Conservation (phyloP, 1,284 basidiomycete species). For the Xanthoconium separans region DNA sequence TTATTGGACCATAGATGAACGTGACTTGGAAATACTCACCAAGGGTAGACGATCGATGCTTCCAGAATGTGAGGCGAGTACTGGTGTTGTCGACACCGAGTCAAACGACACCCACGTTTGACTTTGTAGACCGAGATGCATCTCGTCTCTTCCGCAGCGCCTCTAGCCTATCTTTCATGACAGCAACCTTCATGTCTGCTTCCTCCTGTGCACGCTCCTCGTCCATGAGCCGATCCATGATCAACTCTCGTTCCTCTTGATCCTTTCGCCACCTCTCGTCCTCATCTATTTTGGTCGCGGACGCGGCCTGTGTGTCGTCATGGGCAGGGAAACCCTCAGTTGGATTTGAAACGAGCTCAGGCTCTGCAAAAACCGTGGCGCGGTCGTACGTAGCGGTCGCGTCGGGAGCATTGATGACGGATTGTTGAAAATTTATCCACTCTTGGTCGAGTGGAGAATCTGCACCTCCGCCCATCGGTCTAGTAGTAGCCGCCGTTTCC, state of each 20-base stretch:
- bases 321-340: constrained; percentile 54
- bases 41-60: not conserved
- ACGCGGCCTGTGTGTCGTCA: constrained; percentile 25
- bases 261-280: constrained; percentile 49
- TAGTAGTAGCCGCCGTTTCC: not conserved
- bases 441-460: constrained; percentile 53
- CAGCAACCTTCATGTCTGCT: constrained; percentile 68
- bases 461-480: constrained; percentile 15
- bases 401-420: constrained; percentile 47
- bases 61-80: not conserved
- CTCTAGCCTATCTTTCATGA: constrained; percentile 65
- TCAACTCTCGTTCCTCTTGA: constrained; percentile 73
- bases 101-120: constrained; percentile 18
- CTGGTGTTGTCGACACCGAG: not conserved
- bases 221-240: constrained; percentile 77
- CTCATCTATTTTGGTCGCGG: constrained; percentile 40
- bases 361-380: constrained; percentile 71
- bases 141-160: constrained; percentile 57
- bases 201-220: constrained; percentile 83
- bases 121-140: constrained; percentile 35
- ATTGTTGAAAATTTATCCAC: constrained; percentile 67
- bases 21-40: not conserved
- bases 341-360: constrained; percentile 49
- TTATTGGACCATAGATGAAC: not conserved
- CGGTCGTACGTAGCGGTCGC: constrained; percentile 54